Conservation (phyloP, 352 stramenopile genomes). For the Phytophthora pinifolia region DNA sequence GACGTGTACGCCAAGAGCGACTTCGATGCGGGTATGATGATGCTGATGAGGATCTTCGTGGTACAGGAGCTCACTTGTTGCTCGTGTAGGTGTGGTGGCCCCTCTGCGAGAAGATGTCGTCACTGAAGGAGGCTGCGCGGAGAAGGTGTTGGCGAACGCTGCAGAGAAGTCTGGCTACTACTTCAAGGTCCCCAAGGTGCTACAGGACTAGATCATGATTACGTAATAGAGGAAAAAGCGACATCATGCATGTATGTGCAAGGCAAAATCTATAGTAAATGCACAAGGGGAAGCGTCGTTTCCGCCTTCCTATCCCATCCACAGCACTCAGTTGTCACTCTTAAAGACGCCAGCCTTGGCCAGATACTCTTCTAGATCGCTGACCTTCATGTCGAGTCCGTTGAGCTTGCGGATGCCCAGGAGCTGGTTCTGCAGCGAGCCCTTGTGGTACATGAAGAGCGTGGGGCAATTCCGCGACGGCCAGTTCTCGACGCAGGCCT, state of each 20-base stretch:
- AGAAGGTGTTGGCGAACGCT: slow-evolving; percentile 80
- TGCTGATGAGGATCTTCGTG: not conserved
- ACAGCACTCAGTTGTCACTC: slow-evolving; percentile 17
- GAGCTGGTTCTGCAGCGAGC: slow-evolving; percentile 87
- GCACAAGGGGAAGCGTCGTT: slow-evolving; percentile 12
- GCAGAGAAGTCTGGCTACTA: slow-evolving; percentile 76
- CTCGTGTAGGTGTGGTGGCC: slow-evolving; percentile 27
- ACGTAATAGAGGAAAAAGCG: slow-evolving; percentile 7
- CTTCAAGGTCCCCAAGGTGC: slow-evolving; percentile 87
- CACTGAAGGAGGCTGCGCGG: slow-evolving; percentile 68
- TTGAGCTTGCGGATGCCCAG: slow-evolving; percentile 88
- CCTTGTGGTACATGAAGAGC: slow-evolving; percentile 93
- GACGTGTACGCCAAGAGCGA: slow-evolving; percentile 74
- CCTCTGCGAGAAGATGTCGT: slow-evolving; percentile 76
- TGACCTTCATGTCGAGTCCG: slow-evolving; percentile 84
- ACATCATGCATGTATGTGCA: slow-evolving; percentile 6
- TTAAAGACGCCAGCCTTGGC: slow-evolving; percentile 78
- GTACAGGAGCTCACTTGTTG: not conserved
- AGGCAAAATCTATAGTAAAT: slow-evolving; percentile 38
- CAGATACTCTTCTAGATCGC: slow-evolving; percentile 90
- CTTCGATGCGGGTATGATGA: slow-evolving; percentile 43
- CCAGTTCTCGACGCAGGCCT: slow-evolving; percentile 93
- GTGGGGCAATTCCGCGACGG: slow-evolving; percentile 90
- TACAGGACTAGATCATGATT: slow-evolving; percentile 66
- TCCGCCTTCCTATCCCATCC: too few species aligned